These are phyloP conservation scores for Sarocladium oryzae DNA, from an alignment of 2,329 filamentous ascomycete genomes.

Conservation along the genomic window DNA sequence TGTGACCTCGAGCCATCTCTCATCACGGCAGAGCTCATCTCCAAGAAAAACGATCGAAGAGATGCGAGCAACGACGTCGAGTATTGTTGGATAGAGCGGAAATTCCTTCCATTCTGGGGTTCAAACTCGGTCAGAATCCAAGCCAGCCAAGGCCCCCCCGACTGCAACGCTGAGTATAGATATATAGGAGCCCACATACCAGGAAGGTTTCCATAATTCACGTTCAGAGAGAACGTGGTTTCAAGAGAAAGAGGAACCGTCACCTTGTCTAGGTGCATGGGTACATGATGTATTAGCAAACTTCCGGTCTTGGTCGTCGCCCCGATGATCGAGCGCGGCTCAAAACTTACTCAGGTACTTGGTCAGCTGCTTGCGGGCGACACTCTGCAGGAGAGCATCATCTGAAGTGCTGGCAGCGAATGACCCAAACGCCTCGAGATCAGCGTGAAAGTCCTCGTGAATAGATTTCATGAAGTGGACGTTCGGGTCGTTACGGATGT, in stretches of 20 bases:
- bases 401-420: constrained; percentile 1
- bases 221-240: neutral
- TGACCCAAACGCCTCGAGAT: neutral
- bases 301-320: neutral
- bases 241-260: constrained; percentile 6
- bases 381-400: constrained; percentile 4
- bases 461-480: constrained; percentile 14
- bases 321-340: neutral
- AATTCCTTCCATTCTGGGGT: constrained; percentile 13
- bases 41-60: constrained; percentile 34
- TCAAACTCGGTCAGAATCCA: neutral
- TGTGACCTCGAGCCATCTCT: constrained; percentile 38
- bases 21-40: constrained; percentile 30
- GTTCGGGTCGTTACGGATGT: constrained; percentile 17
- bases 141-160: neutral
- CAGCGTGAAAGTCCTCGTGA: constrained; percentile 8
- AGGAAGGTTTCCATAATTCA: neutral
- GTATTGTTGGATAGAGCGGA: constrained; percentile 5
- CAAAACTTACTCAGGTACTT: constrained; percentile 6
- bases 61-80: constrained; percentile 14
- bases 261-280: neutral
- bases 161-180: neutral
- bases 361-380: constrained; percentile 7
- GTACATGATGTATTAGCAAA: too few relatives aligned
- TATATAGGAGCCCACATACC: neutral